phyloP scores from a whole-genome alignment of 371 early-diverging fungal genomes.

The Aphelidium insulamus region DNA sequence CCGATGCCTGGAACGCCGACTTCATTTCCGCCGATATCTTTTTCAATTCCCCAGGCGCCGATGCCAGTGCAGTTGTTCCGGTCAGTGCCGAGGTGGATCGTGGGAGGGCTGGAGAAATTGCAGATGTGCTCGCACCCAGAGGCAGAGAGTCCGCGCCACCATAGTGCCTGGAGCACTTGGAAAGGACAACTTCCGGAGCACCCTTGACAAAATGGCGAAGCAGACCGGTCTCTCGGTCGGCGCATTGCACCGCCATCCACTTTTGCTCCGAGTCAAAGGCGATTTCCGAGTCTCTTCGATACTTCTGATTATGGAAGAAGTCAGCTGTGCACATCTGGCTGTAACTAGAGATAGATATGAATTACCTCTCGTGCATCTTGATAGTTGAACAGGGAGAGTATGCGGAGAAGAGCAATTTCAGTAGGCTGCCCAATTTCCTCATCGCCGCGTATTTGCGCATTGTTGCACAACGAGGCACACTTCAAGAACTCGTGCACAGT shows the following conservation, averaged over 20 bases:
- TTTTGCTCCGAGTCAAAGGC: constrained; percentile 85
- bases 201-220: constrained; percentile 40
- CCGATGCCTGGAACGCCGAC: constrained; percentile 14
- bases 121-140: too few species aligned
- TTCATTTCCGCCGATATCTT: constrained; percentile 14
- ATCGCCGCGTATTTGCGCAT: constrained; percentile 37
- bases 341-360: constrained; percentile 1
- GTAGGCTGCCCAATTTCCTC: constrained; percentile 59
- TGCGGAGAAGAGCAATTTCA: constrained; percentile 56
- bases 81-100: too few species aligned
- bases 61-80: too few species aligned
- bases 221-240: constrained; percentile 8
- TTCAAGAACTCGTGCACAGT: background rate
- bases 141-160: too few species aligned
- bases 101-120: too few species aligned
- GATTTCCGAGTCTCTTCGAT: constrained; percentile 30
- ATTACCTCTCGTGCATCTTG: constrained; percentile 36
- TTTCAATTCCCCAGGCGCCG: too few species aligned
- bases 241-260: constrained; percentile 51
- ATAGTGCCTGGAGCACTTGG: constrained; percentile 34
- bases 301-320: constrained; percentile 8
- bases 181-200: constrained; percentile 43
- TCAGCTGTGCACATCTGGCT: constrained; percentile 12
- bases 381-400: constrained; percentile 19
- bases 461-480: constrained; percentile 36